Conservation (phyloP, 2,329 filamentous ascomycete species). For the Hymenoscyphus fructigenus region DNA sequence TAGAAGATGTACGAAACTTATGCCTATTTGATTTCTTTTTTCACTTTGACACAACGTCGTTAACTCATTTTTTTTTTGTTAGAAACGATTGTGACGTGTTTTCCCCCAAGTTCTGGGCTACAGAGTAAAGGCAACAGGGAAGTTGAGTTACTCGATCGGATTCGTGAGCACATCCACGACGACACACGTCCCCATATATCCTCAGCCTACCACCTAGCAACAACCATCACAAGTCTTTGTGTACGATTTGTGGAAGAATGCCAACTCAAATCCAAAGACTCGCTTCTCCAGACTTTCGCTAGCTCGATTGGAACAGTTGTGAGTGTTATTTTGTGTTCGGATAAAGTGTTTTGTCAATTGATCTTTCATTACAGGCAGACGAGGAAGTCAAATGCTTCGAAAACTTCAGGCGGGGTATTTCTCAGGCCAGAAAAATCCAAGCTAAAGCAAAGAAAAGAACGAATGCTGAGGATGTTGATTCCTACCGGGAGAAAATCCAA, state of each 20-base stretch:
- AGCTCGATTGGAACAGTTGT: background rate
- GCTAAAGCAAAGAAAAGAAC: background rate
- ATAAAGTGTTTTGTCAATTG: background rate
- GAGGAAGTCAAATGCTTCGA: background rate
- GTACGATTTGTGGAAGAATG: background rate
- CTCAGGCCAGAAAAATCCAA: background rate
- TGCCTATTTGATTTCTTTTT: no score
- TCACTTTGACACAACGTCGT: no score
- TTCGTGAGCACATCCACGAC: background rate
- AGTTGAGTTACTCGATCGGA: background rate
- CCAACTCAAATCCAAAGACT: background rate
- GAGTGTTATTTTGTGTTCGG: background rate
- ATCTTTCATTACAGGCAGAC: background rate
- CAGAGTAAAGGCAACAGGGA: background rate
- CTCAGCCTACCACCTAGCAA: background rate
- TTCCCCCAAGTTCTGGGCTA: background rate
- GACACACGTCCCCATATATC: background rate
- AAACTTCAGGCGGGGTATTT: background rate
- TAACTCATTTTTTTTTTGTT: background rate
- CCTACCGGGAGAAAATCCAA: background rate
- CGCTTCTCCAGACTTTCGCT: background rate
- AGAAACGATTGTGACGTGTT: constrained; percentile 4
- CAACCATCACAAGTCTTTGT: background rate
- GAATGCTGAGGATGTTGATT: background rate
- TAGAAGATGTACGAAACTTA: no score